Evolutionary conservation across 2,329 filamentous ascomycete species (phyloP), one percentile per base, ranked within the genome.

Genomic region (Neonectria hederae): DNA sequence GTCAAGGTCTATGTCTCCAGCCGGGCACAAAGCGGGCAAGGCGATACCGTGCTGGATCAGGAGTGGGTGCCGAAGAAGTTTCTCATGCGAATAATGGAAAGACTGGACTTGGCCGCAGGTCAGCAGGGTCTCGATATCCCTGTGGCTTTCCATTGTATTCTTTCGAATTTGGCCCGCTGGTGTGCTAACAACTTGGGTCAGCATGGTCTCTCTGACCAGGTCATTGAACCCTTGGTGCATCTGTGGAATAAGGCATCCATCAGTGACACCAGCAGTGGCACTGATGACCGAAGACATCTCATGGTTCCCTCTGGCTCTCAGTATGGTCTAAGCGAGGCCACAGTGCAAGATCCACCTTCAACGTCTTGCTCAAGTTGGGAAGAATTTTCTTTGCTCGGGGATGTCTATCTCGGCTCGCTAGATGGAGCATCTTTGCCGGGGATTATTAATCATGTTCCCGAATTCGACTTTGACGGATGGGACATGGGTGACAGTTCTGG

Each of bases 1-100:
- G 53, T 64, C n/a, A 68, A 68, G 13, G 32, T 54, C 0, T 51
- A 63, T n/a, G 59, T 63, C 2, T 63, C 62, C 1, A 32, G 17
- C 32, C n/a, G 59, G 30, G 13, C 52, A 1, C 52, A 54, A 28
- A 26, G n/a, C 6, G 28, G 38, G 3, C 24, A 13, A 3, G 35
- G 32, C n/a, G 54, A 45, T 19, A 38, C 57, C 6, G 38, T 63
- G 14, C 38, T 49, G 2, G n/a, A 32, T 10, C 4, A 19, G 6
- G 26, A 49, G 13, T 49, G 26, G 26, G 21, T n/a, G 9, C 26
- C 46, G 9, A 28, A 30, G 17, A 17, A 55, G 2, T 30, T 63
- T 17, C 14, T 61, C 11, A 22, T 28, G 11, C 35, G 38, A 11
- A 55, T 63, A 13, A 21, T 63, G 2, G 51, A 40, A 0, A 54